Conservation (phyloP, 768 basidiomycete genomes). For the Megacollybia marginata region DNA sequence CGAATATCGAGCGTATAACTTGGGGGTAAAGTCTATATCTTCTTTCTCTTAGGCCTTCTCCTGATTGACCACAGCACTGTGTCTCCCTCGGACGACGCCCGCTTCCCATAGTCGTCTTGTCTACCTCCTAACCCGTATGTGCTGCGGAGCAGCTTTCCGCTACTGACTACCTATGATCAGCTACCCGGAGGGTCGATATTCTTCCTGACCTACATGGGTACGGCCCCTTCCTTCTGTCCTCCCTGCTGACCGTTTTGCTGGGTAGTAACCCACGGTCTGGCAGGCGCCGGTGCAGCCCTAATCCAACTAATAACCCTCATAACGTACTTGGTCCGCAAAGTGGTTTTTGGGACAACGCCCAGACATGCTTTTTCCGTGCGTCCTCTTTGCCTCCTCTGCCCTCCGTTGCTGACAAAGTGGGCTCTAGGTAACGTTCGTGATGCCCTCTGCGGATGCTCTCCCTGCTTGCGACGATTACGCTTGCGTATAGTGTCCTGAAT, state of each 20-base stretch:
- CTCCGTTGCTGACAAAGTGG: slow-evolving; percentile 2
- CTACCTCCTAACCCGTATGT: slow-evolving; percentile 40
- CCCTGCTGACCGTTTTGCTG: too few species aligned
- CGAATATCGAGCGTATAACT: slow-evolving; percentile 34
- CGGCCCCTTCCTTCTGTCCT: slow-evolving; percentile 2
- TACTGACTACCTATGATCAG: slow-evolving; percentile 12
- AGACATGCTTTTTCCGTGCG: slow-evolving; percentile 43
- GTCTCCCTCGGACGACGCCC: slow-evolving; percentile 26
- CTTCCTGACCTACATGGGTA: slow-evolving; percentile 56
- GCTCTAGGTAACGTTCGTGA: slow-evolving; percentile 37
- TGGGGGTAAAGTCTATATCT: slow-evolving; percentile 47
- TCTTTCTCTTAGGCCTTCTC: not conserved
- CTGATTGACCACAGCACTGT: slow-evolving; percentile 20
- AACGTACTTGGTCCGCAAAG: slow-evolving; percentile 54
- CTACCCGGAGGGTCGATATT: slow-evolving; percentile 55
- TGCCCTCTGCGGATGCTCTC: slow-evolving; percentile 49
- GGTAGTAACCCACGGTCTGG: slow-evolving; percentile 42
- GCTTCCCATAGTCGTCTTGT: slow-evolving; percentile 47
- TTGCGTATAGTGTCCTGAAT: slow-evolving; percentile 56
- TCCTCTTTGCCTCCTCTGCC: not conserved
- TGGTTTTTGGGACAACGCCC: slow-evolving; percentile 62
- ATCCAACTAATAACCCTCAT: slow-evolving; percentile 46
- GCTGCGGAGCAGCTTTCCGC: not conserved
- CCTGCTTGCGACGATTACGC: slow-evolving; percentile 42
- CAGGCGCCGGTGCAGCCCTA: slow-evolving; percentile 45